These are phyloP conservation scores for Rosa hybrid DNA, from an alignment of 331 rosid genomes.

Conservation along the genomic window DNA sequence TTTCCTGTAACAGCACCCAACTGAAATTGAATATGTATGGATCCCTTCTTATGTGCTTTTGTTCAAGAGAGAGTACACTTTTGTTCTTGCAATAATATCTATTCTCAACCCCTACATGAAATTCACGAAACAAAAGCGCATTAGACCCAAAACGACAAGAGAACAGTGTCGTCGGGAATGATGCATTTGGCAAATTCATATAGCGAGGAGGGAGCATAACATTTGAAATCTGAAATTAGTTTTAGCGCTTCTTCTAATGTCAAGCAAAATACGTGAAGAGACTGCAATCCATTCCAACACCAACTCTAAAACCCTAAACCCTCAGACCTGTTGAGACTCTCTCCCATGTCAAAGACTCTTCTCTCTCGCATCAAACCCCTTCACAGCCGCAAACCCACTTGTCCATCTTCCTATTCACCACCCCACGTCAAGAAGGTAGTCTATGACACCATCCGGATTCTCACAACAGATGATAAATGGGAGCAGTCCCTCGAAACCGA, in stretches of 20 bases:
- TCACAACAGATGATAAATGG: slow-evolving; percentile 48
- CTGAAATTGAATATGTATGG: not conserved
- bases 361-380: slow-evolving; percentile 72
- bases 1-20: not conserved
- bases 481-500: slow-evolving; percentile 55
- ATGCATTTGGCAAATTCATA: not conserved
- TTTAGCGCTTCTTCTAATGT: slow-evolving; percentile 1
- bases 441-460: slow-evolving; percentile 54
- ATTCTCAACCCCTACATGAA: not conserved
- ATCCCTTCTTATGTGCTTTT: not conserved
- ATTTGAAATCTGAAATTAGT: not conserved
- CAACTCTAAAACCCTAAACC: not conserved
- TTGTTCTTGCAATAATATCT: not conserved
- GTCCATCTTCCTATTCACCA: slow-evolving; percentile 30
- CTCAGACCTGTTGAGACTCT: not conserved
- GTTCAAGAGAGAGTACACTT: not conserved
- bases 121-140: no score
- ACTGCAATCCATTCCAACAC: no score
- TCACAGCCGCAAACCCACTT: slow-evolving; percentile 24
- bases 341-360: slow-evolving; percentile 63
- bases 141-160: not conserved
- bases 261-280: no score
- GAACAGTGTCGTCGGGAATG: not conserved
- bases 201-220: not conserved
- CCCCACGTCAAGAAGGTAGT: slow-evolving; percentile 42